Base-by-base conservation (phyloP, 2,329 filamentous ascomycete species). In the Beauveria rudraprayagi region DNA sequence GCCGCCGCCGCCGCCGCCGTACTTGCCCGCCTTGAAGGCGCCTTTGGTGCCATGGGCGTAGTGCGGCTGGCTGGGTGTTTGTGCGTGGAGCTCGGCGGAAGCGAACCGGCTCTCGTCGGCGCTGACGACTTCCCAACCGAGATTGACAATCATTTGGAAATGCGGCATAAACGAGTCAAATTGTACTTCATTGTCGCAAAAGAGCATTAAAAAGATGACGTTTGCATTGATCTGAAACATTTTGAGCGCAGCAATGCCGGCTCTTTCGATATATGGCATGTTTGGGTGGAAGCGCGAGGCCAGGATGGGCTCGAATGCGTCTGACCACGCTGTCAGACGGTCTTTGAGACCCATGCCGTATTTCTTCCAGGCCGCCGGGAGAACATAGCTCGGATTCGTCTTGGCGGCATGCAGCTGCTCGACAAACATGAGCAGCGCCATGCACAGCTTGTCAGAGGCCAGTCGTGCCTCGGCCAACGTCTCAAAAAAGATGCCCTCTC, bases 201-300 rank as follows among this genome's bases (percentile, higher is more conserved):
- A 87, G 10, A 81, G 82, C 80, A 85, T 85, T 46, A 81, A 72
- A 64, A 83, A 85, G 6, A 87, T 71, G 40, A 87, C 76, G 51
- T 77, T 74, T 10, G 77, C 77, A 77, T 84, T 87, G 56, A 84
- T 76, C 62, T 85, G 82, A 60, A 79, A 78, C 83, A 87, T 86
- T 66, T 86, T 85, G 6, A 87, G 73, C 11, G 84, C 83, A 5
- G 82, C 78, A 61, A 86, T 85, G 51, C 79, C 83, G 0, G 82
- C 80, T 65, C 83, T 83, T 66, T 84, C 82, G 64, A 85, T 80
- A 30, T 76, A 78, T 64, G 73, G 80, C 43, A 82, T 76, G 1
- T 76, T 75, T 0, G 80, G 79, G 1, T 74, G 74, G 11, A 74
- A 75, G 22, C 84, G 79, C 1, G 77, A 76, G 6, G 72, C 70